Percentiles rank a stretch among this genome's conserved stretches.
These are phyloP conservation scores for Coemansia furcata DNA, from an alignment of 192 early-diverging fungal species.

Conservation along the genomic window DNA sequence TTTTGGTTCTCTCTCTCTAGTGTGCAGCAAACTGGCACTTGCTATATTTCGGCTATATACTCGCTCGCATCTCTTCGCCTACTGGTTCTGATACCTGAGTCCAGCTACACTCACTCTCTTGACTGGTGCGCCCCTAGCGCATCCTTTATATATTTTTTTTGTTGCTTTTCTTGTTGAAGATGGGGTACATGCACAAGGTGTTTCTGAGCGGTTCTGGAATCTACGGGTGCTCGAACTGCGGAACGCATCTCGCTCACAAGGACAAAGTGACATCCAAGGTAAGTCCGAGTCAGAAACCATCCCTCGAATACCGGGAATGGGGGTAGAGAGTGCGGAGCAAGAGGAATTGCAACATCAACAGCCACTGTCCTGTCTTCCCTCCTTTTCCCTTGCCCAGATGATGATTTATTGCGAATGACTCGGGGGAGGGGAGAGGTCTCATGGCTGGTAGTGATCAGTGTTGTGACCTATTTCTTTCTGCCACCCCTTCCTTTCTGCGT, in stretches of 20 bases:
- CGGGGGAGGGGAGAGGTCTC: neutral
- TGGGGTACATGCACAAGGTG: conserved; percentile 53
- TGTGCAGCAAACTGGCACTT: neutral
- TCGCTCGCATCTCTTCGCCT: neutral
- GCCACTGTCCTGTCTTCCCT: neutral
- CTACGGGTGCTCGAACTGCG: conserved; percentile 45
- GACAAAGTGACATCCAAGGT: conserved; percentile 43
- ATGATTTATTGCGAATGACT: neutral
- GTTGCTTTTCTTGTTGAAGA: neutral
- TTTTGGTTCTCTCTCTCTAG: neutral
- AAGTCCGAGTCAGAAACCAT: neutral
- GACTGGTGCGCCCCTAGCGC: neutral
- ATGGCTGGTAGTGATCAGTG: conserved; percentile 17
- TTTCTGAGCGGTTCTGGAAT: conserved; percentile 37
- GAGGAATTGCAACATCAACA: neutral
- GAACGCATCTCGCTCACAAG: conserved; percentile 41
- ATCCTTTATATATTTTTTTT: neutral
- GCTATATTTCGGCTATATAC: neutral
- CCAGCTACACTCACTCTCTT: neutral
- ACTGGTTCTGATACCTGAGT: neutral
- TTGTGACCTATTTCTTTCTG: conserved; percentile 12
- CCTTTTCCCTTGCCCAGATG: neutral
- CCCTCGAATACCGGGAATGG: neutral
- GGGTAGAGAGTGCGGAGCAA: neutral
- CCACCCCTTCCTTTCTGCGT: neutral